Percentiles rank a stretch among this genome's conserved stretches.
These are phyloP conservation scores for Aurantiochytrium sp. DNA, from an alignment of 108 stramenopile genomes.

Conservation along the genomic window DNA sequence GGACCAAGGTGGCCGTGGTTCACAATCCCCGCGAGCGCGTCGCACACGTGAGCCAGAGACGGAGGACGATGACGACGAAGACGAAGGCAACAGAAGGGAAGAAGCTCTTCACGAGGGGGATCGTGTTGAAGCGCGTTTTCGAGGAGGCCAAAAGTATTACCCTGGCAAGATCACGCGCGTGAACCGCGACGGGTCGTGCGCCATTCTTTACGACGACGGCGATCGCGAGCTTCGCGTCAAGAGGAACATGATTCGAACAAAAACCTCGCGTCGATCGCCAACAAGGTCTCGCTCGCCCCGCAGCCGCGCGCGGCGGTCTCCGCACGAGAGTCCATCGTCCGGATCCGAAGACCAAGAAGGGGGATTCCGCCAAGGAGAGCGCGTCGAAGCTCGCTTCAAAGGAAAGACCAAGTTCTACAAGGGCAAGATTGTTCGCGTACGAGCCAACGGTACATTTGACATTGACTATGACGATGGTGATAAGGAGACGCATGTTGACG, in stretches of 20 bases:
- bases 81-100: neutral
- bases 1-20: neutral
- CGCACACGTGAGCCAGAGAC: neutral
- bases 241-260: neutral
- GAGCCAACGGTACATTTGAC: slow-evolving; percentile 45
- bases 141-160: neutral
- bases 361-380: slow-evolving; percentile 25
- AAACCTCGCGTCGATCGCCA: neutral
- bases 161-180: neutral
- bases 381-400: slow-evolving; percentile 32
- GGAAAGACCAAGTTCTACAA: slow-evolving; percentile 31
- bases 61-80: slow-evolving; percentile 20
- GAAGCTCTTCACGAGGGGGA: neutral
- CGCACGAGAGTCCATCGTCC: neutral
- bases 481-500: neutral
- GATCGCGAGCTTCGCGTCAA: slow-evolving; percentile 16
- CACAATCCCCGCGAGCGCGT: neutral
- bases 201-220: slow-evolving; percentile 26
- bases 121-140: slow-evolving; percentile 21
- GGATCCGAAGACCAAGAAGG: neutral
- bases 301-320: neutral
- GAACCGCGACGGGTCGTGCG: slow-evolving; percentile 21
- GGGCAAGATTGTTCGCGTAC: slow-evolving; percentile 34
- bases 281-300: neutral
- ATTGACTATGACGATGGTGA: slow-evolving; percentile 41